Evolutionary conservation across 1,139 yeast species (phyloP).

Genomic region (Schizosaccharomyces versatilis): DNA sequence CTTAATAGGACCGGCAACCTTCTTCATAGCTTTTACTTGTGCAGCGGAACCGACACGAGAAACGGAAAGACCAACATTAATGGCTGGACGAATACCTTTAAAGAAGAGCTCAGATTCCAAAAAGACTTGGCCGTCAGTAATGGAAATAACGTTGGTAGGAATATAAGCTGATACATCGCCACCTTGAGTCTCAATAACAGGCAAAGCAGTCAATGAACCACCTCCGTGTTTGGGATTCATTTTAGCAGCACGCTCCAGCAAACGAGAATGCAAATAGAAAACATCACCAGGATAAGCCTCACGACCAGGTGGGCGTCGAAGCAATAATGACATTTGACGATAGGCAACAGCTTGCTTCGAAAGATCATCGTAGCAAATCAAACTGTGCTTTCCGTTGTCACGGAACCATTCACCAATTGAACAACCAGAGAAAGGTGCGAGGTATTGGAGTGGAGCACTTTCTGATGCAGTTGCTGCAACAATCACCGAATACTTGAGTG

Average conservation of each 20-base stretch:
- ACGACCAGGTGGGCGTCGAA: constrained; percentile 95
- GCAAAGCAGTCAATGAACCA: constrained; percentile 90
- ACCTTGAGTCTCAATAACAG: constrained; percentile 95
- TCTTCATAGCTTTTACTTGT: constrained; percentile 98
- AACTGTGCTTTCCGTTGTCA: constrained; percentile 95
- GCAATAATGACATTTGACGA: constrained; percentile 94
- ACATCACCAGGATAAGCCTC: constrained; percentile 96
- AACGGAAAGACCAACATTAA: constrained; percentile 98
- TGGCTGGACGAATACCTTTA: constrained; percentile 99
- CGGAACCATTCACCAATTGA: constrained; percentile 99
- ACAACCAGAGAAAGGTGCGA: constrained; percentile 99
- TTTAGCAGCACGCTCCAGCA: constrained; percentile 94
- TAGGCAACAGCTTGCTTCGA: constrained; percentile 99
- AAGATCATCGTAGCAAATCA: constrained; percentile 92
- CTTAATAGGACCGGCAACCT: constrained; percentile 99
- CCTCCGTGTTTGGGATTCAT: constrained; percentile 75
- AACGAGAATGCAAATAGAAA: constrained; percentile 88
- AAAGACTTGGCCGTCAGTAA: constrained; percentile 95
- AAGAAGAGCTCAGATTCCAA: constrained; percentile 98
- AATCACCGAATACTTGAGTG: constrained; percentile 89
- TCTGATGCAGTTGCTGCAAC: constrained; percentile 99
- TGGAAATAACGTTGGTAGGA: constrained; percentile 87
- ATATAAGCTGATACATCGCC: constrained; percentile 97
- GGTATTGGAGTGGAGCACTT: constrained; percentile 99
- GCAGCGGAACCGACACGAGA: constrained; percentile 99